These are phyloP conservation scores for Phytopythium oedochilum DNA, from an alignment of 352 stramenopile genomes.

Conservation along the genomic window DNA sequence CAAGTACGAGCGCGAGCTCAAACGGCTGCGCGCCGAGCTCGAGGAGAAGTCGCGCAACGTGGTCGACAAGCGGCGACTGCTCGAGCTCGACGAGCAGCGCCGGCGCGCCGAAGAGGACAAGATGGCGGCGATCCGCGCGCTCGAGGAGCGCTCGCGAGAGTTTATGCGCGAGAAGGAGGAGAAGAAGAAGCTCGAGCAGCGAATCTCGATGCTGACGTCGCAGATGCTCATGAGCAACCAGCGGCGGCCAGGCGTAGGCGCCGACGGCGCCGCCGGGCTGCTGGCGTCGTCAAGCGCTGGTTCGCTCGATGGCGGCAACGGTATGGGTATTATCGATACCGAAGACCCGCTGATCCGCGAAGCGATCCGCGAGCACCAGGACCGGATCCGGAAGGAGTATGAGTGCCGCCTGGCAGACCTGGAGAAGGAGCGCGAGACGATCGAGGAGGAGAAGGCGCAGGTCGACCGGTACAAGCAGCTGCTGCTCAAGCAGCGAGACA, in stretches of 20 bases:
- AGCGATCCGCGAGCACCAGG: conserved; percentile 87
- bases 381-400: conserved; percentile 90
- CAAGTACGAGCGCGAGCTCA: conserved; percentile 95
- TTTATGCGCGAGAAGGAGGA: conserved; percentile 96
- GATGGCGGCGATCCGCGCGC: conserved; percentile 90
- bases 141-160: conserved; percentile 88
- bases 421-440: conserved; percentile 92
- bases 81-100: conserved; percentile 89
- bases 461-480: conserved; percentile 96
- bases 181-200: conserved; percentile 93
- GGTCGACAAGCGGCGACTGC: conserved; percentile 89
- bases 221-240: conserved; percentile 91
- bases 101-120: conserved; percentile 92
- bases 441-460: conserved; percentile 94
- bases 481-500: conserved; percentile 95
- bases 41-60: conserved; percentile 92
- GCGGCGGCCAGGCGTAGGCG: conserved; percentile 11
- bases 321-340: conserved; percentile 24
- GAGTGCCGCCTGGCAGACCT: conserved; percentile 89
- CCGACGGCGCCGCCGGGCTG: not conserved
- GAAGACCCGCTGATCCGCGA: conserved; percentile 80
- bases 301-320: conserved; percentile 13
- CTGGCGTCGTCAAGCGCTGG: conserved; percentile 9
- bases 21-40: conserved; percentile 88
- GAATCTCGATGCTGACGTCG: conserved; percentile 88